Evolutionary conservation across 352 stramenopile genomes (phyloP), one percentile per base, ranked within the genome.

Genomic region (Paralagenidium karlingii): DNA sequence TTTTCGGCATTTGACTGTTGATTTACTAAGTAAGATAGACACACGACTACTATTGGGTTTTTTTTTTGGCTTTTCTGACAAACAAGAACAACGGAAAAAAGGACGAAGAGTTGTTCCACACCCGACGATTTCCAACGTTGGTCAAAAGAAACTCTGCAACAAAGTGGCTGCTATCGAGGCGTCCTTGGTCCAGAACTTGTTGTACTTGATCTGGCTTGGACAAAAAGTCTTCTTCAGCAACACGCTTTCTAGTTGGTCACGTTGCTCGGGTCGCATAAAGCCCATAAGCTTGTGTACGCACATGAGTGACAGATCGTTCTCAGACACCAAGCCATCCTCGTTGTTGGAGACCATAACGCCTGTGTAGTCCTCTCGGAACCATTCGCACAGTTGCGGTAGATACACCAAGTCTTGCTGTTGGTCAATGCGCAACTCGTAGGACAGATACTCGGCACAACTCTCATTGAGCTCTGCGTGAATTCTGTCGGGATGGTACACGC

Each of bases 401-500:
- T 54, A 59, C 24, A 89, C 63, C 1, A 68, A 39, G 2, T 62
- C 55, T 11, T 63, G 48, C 1, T 40, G 11, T 10, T 55, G 43
- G 16, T 75, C 60, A n/a, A 81, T 47, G 7, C 48, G 38, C 1
- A 82, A 27, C 38, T 81, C 58, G 5, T 43, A 44, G 29, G 49
- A 28, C 25, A 82, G 37, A 47, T 71, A 82, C 1, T 22, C 16
- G 0, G 63, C 55, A 49, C 71, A 74, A 1, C 58, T 58, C 13
- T 56, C 34, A 27, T 91, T 66, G 22, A 96, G 51, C 54, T 96
- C 71, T n/a, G 68, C 45, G 25, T 90, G 54, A 0, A 94, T n/a
- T 31, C 34, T 29, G 18, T 46, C 40, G 15, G 57, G 47, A n/a
- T 70, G 43, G 43, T 94, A 96, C 10, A 93, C 60, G 3, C 69